phyloP scores from a whole-genome alignment of 257 asterid genomes.

The Datura wrightii region DNA sequence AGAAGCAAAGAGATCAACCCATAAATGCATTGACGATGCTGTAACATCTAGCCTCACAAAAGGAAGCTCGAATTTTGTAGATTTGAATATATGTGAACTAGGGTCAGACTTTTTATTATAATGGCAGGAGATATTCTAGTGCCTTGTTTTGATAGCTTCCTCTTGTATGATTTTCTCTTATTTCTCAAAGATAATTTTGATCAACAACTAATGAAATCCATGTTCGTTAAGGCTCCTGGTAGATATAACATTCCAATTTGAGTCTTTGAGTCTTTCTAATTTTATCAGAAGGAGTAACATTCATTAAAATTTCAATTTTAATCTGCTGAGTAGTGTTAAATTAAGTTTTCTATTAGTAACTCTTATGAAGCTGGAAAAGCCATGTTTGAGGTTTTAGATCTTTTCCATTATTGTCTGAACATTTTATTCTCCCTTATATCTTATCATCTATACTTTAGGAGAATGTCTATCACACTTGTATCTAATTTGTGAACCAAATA shows the following conservation, averaged over 20 bases:
- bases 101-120: too few species aligned
- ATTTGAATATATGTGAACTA: too few species aligned
- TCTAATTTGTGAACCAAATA: neutral
- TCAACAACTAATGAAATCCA: neutral
- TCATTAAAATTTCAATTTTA: neutral
- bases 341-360: neutral
- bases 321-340: neutral
- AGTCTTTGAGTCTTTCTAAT: neutral
- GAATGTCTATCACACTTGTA: neutral
- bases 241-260: neutral
- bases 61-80: too few species aligned
- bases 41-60: too few species aligned
- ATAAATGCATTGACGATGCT: too few species aligned
- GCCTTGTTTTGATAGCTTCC: neutral
- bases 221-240: neutral
- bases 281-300: conserved; percentile 7
- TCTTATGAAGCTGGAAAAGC: neutral
- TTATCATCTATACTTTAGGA: too few species aligned
- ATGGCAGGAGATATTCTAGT: too few species aligned
- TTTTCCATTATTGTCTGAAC: conserved; percentile 7
- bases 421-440: conserved; percentile 9
- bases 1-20: too few species aligned
- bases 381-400: neutral
- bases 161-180: neutral
- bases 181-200: neutral